Evolutionary conservation across 1,284 basidiomycete species (phyloP), one percentile per base, ranked within the genome.

Genomic region (Leccinum pallidistipes): DNA sequence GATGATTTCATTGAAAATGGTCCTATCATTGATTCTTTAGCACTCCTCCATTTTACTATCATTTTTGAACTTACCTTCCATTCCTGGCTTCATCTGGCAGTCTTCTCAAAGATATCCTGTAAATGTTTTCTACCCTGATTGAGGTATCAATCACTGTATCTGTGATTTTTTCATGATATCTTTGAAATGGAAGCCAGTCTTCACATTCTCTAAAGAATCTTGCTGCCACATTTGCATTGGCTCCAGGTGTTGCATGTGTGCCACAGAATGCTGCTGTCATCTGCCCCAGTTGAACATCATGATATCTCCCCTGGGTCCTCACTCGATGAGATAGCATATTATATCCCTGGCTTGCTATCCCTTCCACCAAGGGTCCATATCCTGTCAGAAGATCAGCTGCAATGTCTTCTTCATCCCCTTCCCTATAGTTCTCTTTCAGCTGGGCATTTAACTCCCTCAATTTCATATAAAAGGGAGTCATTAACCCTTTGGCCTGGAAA

Each of bases 401-500:
- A 31, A 38, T 49, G 2, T 18, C 52, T 7, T 55, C 45, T 11
- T 55, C 56, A 16, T 54, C 60, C 1, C 11, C 14, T 2, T 4
- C 34, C 16, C 24, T 8, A 5, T 50, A 29, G 10, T 27, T 3
- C 3, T 31, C 5, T 4, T n/a, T 18, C 3, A 53, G 38, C 2
- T 11, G 5, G 4, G 2, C 5, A 32, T 54, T 21, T 18, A 60
- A 11, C 10, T 10, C 24, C 34, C 55, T 29, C 3, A 57, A 9
- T 11, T 45, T 45, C 3, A 8, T 2, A 1, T 1, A 3, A 34
- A 59, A 59, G 5, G 45, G 27, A 3, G 24, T 36, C 27, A 60
- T 55, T 2, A 62, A 3, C 5, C 61, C 55, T 9, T 57, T 38
- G 0, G 58, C 61, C 16, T 59, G 57, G 10, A 59, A 62, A 11